These are phyloP conservation scores for Candida dubliniensis DNA, from an alignment of 1,139 yeast species.

Conservation along the genomic window DNA sequence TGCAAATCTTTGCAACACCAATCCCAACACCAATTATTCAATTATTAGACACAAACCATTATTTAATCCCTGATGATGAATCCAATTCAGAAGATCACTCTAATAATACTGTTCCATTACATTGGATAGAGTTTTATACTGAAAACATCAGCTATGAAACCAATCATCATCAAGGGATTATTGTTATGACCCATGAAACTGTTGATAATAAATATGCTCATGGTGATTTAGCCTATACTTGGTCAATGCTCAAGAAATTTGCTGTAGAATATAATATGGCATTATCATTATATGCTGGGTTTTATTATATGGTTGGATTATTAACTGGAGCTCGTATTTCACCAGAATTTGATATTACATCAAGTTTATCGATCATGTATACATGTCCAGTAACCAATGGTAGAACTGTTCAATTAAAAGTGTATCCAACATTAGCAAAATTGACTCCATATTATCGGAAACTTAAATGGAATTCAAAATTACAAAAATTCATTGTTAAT, in stretches of 20 bases:
- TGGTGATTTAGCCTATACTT: constrained; percentile 12
- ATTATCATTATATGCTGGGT: constrained; percentile 9
- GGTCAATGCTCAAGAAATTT: constrained; percentile 6
- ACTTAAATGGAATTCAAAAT: constrained; percentile 10
- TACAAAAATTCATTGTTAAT: constrained; percentile 10
- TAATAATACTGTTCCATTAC: constrained; percentile 6
- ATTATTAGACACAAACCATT: constrained; percentile 6
- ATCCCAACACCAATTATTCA: constrained; percentile 3
- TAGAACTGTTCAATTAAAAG: constrained; percentile 9
- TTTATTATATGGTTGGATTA: constrained; percentile 6
- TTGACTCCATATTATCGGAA: constrained; percentile 9
- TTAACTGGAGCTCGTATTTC: constrained; percentile 10
- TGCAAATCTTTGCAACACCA: not conserved
- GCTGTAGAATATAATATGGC: constrained; percentile 8
- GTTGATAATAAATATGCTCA: constrained; percentile 7
- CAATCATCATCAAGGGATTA: constrained; percentile 8
- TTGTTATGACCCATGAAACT: constrained; percentile 10
- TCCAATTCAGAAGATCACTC: not conserved
- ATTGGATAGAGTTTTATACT: constrained; percentile 13
- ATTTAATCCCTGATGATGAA: constrained; percentile 4
- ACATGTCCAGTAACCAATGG: constrained; percentile 13
- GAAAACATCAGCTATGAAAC: constrained; percentile 3
- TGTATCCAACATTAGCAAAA: constrained; percentile 9
- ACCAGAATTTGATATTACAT: constrained; percentile 11
- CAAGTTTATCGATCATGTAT: constrained; percentile 8